Conservation (phyloP, 148 eudicot species). For the Chenopodium suecicum region DNA sequence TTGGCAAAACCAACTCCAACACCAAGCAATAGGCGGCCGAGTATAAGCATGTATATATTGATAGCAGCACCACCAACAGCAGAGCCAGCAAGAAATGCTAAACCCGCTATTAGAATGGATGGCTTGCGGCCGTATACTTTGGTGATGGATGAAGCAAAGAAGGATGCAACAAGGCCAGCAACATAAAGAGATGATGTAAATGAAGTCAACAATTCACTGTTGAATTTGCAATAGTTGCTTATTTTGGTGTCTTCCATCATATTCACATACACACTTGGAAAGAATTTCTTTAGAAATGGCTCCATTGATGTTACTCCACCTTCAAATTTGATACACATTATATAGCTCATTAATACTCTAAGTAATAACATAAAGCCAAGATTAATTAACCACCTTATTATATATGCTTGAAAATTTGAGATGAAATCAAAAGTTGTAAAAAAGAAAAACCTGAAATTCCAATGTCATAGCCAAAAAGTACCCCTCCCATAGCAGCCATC, state of each 20-base stretch:
- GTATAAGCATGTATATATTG: conserved; percentile 44
- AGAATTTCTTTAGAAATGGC: conserved; percentile 47
- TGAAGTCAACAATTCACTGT: conserved; percentile 43
- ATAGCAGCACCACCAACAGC: conserved; percentile 44
- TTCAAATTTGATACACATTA: not conserved
- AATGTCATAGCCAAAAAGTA: conserved; percentile 35
- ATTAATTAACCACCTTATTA: no score
- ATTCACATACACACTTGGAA: conserved; percentile 46
- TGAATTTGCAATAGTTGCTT: conserved; percentile 63
- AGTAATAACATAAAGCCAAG: no score
- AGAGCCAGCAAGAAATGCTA: conserved; percentile 45
- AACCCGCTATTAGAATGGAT: conserved; percentile 47
- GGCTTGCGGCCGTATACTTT: conserved; percentile 45
- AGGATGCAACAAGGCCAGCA: conserved; percentile 49
- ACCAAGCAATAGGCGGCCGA: conserved; percentile 56
- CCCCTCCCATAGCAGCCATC: conserved; percentile 38
- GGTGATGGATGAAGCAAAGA: conserved; percentile 48
- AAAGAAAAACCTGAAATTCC: conserved; percentile 29
- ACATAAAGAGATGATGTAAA: conserved; percentile 63
- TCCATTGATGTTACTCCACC: conserved; percentile 72
- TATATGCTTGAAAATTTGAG: no score
- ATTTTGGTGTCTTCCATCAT: conserved; percentile 40
- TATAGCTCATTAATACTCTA: not conserved
- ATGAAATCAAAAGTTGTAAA: no score
- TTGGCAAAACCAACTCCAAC: conserved; percentile 59